Percentiles rank a stretch among this genome's conserved stretches.
Evolutionary conservation across 148 eudicot species (phyloP).

Genomic region (Dysphania ambrosioides): DNA sequence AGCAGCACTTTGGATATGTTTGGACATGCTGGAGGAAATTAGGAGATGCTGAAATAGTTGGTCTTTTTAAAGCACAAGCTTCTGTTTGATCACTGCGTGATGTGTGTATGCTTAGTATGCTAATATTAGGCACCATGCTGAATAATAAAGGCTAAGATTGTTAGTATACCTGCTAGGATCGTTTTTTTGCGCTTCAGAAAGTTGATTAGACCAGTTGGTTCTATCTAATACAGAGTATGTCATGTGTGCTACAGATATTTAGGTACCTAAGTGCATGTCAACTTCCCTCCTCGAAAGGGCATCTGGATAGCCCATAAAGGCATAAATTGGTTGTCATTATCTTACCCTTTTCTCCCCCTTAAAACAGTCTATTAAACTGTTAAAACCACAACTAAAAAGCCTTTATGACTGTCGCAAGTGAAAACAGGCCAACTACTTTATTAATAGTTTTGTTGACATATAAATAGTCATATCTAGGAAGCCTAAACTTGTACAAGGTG

Average conservation of each 20-base stretch:
- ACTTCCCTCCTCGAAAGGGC: neutral
- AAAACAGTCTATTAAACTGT: neutral
- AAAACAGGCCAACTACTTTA: neutral
- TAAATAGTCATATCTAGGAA: no score
- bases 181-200: neutral
- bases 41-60: neutral
- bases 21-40: constrained; percentile 1
- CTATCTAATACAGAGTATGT: neutral
- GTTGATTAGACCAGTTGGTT: constrained; percentile 7
- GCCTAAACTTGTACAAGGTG: no score
- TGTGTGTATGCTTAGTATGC: neutral
- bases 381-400: neutral
- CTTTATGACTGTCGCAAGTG: neutral
- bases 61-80: neutral
- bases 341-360: neutral
- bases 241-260: neutral
- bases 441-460: neutral
- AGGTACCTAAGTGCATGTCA: neutral
- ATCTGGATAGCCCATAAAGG: neutral
- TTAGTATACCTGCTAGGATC: constrained; percentile 1
- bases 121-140: neutral
- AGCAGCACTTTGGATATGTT: neutral
- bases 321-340: neutral
- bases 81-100: neutral
- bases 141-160: constrained; percentile 20